Conservation (phyloP, 116 monocot species). For the Zostera marina region DNA sequence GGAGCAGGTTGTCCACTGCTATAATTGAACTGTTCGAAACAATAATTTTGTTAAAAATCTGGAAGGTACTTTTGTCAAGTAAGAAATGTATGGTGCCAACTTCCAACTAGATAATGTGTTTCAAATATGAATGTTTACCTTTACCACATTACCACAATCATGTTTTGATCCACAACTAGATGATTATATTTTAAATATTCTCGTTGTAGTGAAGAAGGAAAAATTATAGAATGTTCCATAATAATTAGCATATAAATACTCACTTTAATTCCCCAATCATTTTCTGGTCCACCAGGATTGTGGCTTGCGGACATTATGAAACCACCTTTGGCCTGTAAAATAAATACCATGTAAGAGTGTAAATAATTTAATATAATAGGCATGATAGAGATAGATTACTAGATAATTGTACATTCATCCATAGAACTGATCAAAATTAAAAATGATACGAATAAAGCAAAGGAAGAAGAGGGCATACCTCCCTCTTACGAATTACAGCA, state of each 20-base stretch:
- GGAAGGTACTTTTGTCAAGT: background rate
- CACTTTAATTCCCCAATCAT: conserved; percentile 99
- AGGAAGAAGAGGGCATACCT: conserved; percentile 21
- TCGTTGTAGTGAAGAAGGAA: background rate
- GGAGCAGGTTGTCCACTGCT: conserved; percentile 98
- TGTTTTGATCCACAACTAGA: conserved; percentile 47
- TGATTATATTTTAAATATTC: background rate
- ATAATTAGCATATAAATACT: background rate
- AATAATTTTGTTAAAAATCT: background rate
- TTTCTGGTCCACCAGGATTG: conserved; percentile 95
- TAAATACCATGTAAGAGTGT: background rate
- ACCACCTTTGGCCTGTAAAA: conserved; percentile 81
- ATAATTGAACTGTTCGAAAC: conserved; percentile 70
- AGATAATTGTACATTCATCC: background rate
- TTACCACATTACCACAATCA: conserved; percentile 69
- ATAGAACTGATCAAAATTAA: too few relatives aligned
- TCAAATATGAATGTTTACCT: conserved; percentile 23
- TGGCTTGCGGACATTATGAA: conserved; percentile 99
- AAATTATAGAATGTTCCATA: background rate
- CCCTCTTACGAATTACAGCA: conserved; percentile 72
- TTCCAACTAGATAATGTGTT: background rate
- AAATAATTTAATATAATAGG: background rate
- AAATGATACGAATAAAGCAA: background rate
- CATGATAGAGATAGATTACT: background rate
- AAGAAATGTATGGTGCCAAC: background rate